These are phyloP conservation scores for Fusarium sp. DNA, from an alignment of 2,329 filamentous ascomycete species.

Conservation along the genomic window DNA sequence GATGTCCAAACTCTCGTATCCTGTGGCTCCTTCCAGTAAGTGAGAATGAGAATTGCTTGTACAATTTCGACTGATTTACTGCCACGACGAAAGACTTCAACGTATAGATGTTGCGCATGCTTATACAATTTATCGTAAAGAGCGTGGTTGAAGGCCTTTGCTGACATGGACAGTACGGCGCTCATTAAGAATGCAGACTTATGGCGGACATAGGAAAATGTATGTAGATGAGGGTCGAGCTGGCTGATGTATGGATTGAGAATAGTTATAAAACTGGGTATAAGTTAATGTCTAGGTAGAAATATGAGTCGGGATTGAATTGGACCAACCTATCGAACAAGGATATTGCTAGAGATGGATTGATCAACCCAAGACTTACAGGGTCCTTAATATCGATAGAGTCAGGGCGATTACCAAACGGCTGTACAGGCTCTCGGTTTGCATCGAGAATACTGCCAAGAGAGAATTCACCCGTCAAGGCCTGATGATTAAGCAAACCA, in stretches of 20 bases:
- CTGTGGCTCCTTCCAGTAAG: not conserved
- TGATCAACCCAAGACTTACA: not conserved
- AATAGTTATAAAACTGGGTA: not conserved
- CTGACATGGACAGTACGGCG: not conserved
- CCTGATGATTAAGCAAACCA: not conserved
- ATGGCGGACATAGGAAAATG: not conserved
- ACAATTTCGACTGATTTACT: not conserved
- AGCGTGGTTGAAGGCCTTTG: not conserved
- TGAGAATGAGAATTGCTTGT: not conserved
- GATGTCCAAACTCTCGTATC: not conserved
- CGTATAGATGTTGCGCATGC: not conserved
- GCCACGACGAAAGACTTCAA: not conserved
- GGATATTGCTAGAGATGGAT: not conserved
- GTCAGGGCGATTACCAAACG: not conserved
- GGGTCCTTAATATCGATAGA: not conserved
- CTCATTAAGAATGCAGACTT: not conserved
- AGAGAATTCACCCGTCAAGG: not conserved
- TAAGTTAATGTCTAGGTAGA: not conserved
- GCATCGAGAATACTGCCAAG: not conserved
- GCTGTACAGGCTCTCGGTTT: not conserved
- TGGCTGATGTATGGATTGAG: not conserved
- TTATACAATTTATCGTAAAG: not conserved
- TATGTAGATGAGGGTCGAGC: not conserved
- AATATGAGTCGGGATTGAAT: accelerated
- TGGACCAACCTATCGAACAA: not conserved